Evolutionary conservation across 331 rosid genomes (phyloP).

Genomic region (Prunus yedoensis): DNA sequence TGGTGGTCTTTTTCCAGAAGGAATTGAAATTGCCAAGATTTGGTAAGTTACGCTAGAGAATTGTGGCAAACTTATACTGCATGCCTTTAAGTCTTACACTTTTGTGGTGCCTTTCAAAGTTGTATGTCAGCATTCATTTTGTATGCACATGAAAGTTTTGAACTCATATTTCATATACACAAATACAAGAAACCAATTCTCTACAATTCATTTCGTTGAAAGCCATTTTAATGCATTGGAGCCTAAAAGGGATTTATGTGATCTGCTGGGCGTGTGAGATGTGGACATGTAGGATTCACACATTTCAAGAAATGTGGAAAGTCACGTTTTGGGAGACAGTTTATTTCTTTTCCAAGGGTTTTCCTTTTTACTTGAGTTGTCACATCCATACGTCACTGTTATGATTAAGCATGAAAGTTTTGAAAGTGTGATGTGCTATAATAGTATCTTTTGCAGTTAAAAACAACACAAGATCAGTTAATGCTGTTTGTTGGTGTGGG

Average conservation of each 20-base stretch:
- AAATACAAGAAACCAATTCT: background rate
- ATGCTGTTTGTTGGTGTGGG: too few relatives aligned
- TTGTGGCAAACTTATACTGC: conserved; percentile 2
- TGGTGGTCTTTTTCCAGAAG: conserved; percentile 98
- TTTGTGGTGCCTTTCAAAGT: background rate
- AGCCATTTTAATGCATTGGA: background rate
- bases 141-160: background rate
- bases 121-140: background rate
- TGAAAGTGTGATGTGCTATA: too few relatives aligned
- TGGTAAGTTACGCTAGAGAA: conserved; percentile 61
- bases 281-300: background rate
- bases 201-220: background rate
- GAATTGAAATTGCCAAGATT: conserved; percentile 92
- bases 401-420: too few relatives aligned
- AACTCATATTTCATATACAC: background rate
- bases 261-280: background rate
- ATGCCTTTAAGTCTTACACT: background rate
- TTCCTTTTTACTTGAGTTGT: background rate
- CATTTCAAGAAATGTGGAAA: too few relatives aligned
- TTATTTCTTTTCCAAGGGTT: too few relatives aligned
- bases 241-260: background rate
- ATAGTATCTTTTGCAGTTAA: too few relatives aligned
- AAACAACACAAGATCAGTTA: too few relatives aligned
- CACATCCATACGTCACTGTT: background rate
- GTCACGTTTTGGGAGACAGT: background rate